phyloP scores from a whole-genome alignment of 305 asterid genomes.

The Fraxinus baroniana region DNA sequence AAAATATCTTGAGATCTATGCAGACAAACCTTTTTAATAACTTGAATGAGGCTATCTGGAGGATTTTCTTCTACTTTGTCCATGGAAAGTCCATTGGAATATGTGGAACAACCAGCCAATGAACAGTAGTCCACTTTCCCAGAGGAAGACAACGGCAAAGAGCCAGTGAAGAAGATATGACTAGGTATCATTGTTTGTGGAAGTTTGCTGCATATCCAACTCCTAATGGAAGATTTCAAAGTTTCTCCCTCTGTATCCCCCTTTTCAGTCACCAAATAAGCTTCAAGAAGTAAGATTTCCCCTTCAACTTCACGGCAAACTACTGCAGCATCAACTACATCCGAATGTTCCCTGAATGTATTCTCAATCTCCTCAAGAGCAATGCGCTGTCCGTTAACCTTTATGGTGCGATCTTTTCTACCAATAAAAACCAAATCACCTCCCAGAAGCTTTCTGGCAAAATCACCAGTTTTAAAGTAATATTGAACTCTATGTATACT shows the following conservation, averaged over 20 bases:
- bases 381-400: slow-evolving; percentile 82
- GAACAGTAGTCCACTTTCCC: slow-evolving; percentile 77
- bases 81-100: slow-evolving; percentile 29
- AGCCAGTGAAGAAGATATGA: slow-evolving; percentile 47
- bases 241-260: slow-evolving; percentile 37
- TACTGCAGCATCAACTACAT: slow-evolving; percentile 79
- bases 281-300: slow-evolving; percentile 63
- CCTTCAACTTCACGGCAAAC: slow-evolving; percentile 50
- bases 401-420: slow-evolving; percentile 82
- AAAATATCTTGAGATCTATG: slow-evolving; percentile 6
- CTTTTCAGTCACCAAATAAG: slow-evolving; percentile 57
- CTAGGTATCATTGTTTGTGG: slow-evolving; percentile 69
- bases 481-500: slow-evolving; percentile 25
- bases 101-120: slow-evolving; percentile 52
- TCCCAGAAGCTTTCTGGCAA: slow-evolving; percentile 69
- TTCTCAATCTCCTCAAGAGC: slow-evolving; percentile 85
- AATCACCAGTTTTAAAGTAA: slow-evolving; percentile 83
- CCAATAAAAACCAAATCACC: slow-evolving; percentile 84
- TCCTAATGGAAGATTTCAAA: slow-evolving; percentile 49
- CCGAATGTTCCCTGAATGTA: slow-evolving; percentile 56
- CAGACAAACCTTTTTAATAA: slow-evolving; percentile 58
- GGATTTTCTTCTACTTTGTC: slow-evolving; percentile 39
- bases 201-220: slow-evolving; percentile 66
- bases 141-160: slow-evolving; percentile 74
- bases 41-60: slow-evolving; percentile 51